Evolutionary conservation across 495 filamentous ascomycete species (phyloP).

Genomic region (Penicillium bialowiezense): DNA sequence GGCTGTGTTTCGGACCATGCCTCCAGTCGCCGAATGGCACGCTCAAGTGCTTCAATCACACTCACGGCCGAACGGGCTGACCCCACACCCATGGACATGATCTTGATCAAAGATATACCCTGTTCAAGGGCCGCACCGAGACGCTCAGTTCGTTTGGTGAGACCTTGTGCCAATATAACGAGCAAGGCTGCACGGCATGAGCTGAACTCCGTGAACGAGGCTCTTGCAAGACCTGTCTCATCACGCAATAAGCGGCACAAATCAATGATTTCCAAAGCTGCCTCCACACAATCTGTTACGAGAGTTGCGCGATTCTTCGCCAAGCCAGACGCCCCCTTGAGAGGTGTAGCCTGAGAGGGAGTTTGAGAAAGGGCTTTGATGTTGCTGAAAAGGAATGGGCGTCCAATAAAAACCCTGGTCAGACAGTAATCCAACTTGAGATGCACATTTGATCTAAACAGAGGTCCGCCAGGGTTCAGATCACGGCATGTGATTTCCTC

Average conservation of each 20-base stretch:
- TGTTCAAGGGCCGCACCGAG: conserved; percentile 44
- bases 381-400: conserved; percentile 49
- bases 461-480: conserved; percentile 34
- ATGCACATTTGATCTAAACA: conserved; percentile 48
- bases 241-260: conserved; percentile 47
- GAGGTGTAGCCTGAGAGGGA: conserved; percentile 15
- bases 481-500: conserved; percentile 43
- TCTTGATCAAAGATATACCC: conserved; percentile 49
- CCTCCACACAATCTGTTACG: conserved; percentile 48
- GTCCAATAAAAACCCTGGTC: conserved; percentile 47
- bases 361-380: conserved; percentile 31
- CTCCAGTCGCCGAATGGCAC: conserved; percentile 45
- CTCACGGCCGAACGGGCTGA: conserved; percentile 50
- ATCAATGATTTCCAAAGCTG: conserved; percentile 49
- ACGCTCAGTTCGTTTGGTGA: conserved; percentile 47
- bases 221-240: conserved; percentile 47
- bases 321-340: conserved; percentile 33
- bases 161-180: conserved; percentile 46
- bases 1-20: conserved; percentile 38
- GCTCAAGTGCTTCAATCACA: conserved; percentile 51
- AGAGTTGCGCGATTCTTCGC: conserved; percentile 42
- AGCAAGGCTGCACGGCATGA: conserved; percentile 50
- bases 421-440: conserved; percentile 50
- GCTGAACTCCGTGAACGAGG: conserved; percentile 52
- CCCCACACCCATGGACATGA: conserved; percentile 51